These are phyloP conservation scores for Aspergillus bertholletiae DNA, from an alignment of 495 filamentous ascomycete species.

Conservation along the genomic window DNA sequence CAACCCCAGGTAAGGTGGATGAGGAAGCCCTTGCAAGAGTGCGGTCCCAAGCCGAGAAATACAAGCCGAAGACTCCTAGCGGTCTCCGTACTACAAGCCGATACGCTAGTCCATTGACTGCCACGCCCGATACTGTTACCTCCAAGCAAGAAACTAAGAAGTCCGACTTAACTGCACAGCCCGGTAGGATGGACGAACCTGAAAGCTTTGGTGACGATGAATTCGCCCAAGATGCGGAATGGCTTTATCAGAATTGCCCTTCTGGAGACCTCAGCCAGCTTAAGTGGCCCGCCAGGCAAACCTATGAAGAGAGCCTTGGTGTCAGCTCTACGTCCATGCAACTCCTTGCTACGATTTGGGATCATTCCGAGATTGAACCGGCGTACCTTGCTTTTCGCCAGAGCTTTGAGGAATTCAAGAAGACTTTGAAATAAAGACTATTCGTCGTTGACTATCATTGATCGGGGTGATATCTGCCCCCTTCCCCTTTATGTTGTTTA, in stretches of 20 bases:
- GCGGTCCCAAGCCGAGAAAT: slow-evolving; percentile 37
- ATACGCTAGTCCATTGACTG: slow-evolving; percentile 28
- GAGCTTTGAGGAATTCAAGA: slow-evolving; percentile 15
- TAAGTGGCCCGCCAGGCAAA: slow-evolving; percentile 17
- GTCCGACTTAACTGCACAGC: neutral
- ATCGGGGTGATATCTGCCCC: neutral
- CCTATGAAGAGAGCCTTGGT: slow-evolving; percentile 12
- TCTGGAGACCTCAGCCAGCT: slow-evolving; percentile 22
- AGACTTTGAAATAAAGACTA: neutral
- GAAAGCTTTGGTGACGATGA: slow-evolving; percentile 25
- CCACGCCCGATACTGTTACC: slow-evolving; percentile 13
- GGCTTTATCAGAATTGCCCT: slow-evolving; percentile 26
- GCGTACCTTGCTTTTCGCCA: slow-evolving; percentile 9
- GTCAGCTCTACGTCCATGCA: slow-evolving; percentile 6
- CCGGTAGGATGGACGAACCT: neutral
- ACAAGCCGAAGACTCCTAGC: slow-evolving; percentile 47
- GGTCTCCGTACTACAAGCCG: slow-evolving; percentile 40
- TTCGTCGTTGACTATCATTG: neutral
- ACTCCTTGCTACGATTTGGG: slow-evolving; percentile 12
- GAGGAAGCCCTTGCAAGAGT: slow-evolving; percentile 27
- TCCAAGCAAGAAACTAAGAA: neutral
- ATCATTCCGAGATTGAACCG: slow-evolving; percentile 13
- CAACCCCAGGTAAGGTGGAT: slow-evolving; percentile 20
- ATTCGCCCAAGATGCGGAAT: slow-evolving; percentile 24
- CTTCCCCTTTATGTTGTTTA: neutral